Evolutionary conservation across 2,329 filamentous ascomycete species (phyloP), one percentile per base, ranked within the genome.

Genomic region (Exophiala spinifera): DNA sequence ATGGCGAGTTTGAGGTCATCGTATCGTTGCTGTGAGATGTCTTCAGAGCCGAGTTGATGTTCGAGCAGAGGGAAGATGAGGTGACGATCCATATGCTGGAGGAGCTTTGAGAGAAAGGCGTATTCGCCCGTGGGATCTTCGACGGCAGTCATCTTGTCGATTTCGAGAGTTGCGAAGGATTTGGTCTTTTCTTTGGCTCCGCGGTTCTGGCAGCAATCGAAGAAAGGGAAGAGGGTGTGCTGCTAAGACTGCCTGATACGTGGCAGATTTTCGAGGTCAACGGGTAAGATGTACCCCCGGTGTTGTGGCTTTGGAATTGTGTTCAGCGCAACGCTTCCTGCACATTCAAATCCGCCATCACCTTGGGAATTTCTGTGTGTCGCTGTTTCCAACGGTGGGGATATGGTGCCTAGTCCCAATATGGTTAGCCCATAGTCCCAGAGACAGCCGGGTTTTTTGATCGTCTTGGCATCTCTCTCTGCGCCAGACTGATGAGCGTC

Each of bases 21-120:
- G 52, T 65, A 61, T 14, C 65, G 82, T 75, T 73, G 80, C 67
- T 80, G 82, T 64, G 84, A 82, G 68, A 91, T 88, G 71, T 91
- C 86, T 63, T 95, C 87, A 72, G 89, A 85, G 69, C 87, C 85
- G 68, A 86, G 86, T 67, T 88, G 82, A 75, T 96, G 96, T 77
- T 96, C 91, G 71, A 99, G 86, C 61, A 99, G 83, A 63, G 94
- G 94, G 77, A 95, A 99, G 70, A 97, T 88, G 67, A 99, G 81
- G 74, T 99, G 94, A 65, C 94, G 86, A 79, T 96, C 94, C 73
- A 99, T 88, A 73, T 95, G 86, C 64, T 86, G 86, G 71, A 96
- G 88, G 69, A 99, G 80, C 76, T 91, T 91, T 67, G 90, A 89
- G 66, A 96, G 83, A 61, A 97, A 83, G 71, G 87, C 87, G 77